Base-by-base conservation (phyloP, 1,284 basidiomycete genomes). In the Ustilago trichophora region DNA sequence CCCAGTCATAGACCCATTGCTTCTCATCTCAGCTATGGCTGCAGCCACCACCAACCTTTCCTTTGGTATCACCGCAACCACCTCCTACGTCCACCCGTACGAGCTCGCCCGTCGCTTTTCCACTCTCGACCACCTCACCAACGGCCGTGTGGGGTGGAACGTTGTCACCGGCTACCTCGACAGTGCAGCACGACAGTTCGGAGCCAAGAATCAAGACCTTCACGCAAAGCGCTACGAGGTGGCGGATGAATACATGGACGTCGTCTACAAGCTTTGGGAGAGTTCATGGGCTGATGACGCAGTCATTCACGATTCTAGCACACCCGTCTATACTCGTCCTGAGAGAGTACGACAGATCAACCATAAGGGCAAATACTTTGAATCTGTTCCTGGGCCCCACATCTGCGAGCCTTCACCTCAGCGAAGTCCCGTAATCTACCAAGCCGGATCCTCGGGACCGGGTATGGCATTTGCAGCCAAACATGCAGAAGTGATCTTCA, bases 181-280 rank as follows among this genome's bases (percentile, higher is more conserved):
- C 41, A 63, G 55, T 1, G 82, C 82, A 0, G 82, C 82, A 1
- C 60, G 76, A 0, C 76, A 82, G 44, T 80, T 80, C 36, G 76
- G 75, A 3, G 48, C 31, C 13, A 64, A 69, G 33, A 71, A 73
- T 38, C 75, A 78, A 36, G 73, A 78, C 3, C 21, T 77, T 37
- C 75, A 78, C 36, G 51, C 71, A 0, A 75, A 74, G 46, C 58
- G 76, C 2, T 77, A 77, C 60, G 66, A 77, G 34, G 64, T 77
- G 10, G 76, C 76, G 2, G 59, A 77, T 42, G 76, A 76, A 36
- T 75, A 75, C 54, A 75, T 75, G 73, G 73, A 67, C 27, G 64
- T 80, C 1, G 68, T 81, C n/a, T 82, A 82, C 76, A 82, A 82
- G 74, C 75, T 82, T 9, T 82, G 81, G 81, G 82, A 82, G 41